Evolutionary conservation across 306 rosid species (phyloP), one percentile per base, ranked within the genome.

Genomic region (Quercus glauca): DNA sequence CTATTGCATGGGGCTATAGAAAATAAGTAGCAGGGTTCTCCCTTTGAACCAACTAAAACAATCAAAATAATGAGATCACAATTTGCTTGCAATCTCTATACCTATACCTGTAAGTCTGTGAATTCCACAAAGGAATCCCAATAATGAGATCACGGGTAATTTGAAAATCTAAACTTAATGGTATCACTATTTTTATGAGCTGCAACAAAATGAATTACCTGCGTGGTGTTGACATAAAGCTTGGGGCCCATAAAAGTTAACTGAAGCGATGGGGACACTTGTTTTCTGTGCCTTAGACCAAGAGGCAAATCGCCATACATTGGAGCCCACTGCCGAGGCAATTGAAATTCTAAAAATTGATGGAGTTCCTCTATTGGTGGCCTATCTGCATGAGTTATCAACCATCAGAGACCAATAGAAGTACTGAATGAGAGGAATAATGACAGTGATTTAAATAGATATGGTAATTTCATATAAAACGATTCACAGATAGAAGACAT

Each of bases 241-340:
- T 83, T 92, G 33, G 97, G 97, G 51, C 99, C 97, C 90, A 91
- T 82, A 52, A 94, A 83, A 83, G 85, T 79, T 83, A 94, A 94
- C 88, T 87, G 90, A 26, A 94, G 93, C 19, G 95, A 89, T 18
- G 99, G 95, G 55, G 87, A 89, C 5, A 55, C 79, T 28, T 85
- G 90, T 78, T 71, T 89, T 84, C 89, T 89, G 79, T 80, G 83
- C 81, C 85, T 84, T 9, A 82, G 87, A 86, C 89, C 85, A 58
- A 94, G 94, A 78, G 97, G 98, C 20, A 94, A 85, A 79, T 95
- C 98, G 12, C 90, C 89, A 45, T 90, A 94, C 81, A 85, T 90
- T 11, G 99, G 99, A 5, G 97, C 99, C 99, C 99, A 94, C 57
- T 90, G 97, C 26, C 97, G 87, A 10, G 97, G 92, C 87, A 94